Evolutionary conservation across 305 asterid species (phyloP), one percentile per base, ranked within the genome.

Genomic region (Solanum hybrid): DNA sequence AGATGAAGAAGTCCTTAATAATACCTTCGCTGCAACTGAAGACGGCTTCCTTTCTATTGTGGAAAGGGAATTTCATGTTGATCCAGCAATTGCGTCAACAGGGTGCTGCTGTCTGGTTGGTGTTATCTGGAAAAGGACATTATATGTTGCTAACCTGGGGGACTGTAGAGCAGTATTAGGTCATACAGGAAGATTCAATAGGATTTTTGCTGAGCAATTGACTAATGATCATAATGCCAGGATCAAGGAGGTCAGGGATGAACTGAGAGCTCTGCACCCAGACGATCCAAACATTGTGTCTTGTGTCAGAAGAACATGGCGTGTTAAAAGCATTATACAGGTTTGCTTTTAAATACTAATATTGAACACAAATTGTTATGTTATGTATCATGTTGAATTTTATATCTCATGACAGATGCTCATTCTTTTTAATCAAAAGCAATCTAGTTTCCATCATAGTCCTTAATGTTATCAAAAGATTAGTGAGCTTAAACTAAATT

Each of bases 71-170:
- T 93, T 90, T 75, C 88, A 42, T 75, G 86, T 91, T 56, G 91
- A 87, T 85, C 98, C 98, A 9, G 3, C 29, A 90, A 94, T 96
- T 27, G 97, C 96, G 35, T 92, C 95, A 15, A 82, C 89, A 7
- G 98, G 98, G 15, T 95, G 96, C 32, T 96, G 98, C 89, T 94
- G 98, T 89, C 93, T 96, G 78, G 97, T 94, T 56, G 98, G 96
- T 72, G 94, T 95, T 76, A 93, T 96, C 80, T 94, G 96, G 96
- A 90, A 90, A 40, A 89, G 93, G 73, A 93, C 91, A 32, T 86
- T 96, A 42, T 94, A 91, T 88, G 75, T 95, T 80, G 99, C 97
- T 85, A 94, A 94, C 92, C 91, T 95, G 42, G 99, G 97, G 26
- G 98, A 94, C 90, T 96, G 96, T 14, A 90, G 98, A 93, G 96